Base-by-base conservation (phyloP, 2,329 filamentous ascomycete genomes). In the Nigrospora sphaerica region DNA sequence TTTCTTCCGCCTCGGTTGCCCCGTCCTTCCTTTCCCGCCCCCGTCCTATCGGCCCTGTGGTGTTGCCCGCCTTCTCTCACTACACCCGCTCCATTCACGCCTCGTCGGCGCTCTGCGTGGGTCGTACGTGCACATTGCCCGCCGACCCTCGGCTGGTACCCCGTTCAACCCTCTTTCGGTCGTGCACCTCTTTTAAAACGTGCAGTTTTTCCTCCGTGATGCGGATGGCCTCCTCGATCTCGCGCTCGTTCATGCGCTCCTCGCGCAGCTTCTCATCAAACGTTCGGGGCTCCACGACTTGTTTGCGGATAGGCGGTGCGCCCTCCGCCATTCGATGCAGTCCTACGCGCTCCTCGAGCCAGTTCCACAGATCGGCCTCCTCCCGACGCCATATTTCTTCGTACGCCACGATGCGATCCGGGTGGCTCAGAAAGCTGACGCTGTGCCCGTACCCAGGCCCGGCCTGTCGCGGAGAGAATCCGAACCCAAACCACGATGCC, bases 381-480 rank as follows among this genome's bases (percentile, higher is more conserved):
- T 96, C 89, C 36, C 81, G 74, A 33, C 82, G 77, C 91, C 92
- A 98, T 60, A 97, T 86, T 66, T 95, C 88, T 55, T 97, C 91
- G 62, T 96, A 97, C 0, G 88, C 89, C 2, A 85, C 82, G 14
- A 90, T 69, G 6, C 90, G 80, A 46, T 91, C 82, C 0, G 86
- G 77, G 23, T 69, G 69, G 57, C 63, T 56, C 52, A 69, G 52
- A 57, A 67, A 71, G 3, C 64, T 64, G 47, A 71, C 54, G 6
- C 66, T 65, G 38, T 62, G 64, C 9, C 66, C 65, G 47, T 65
- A 71, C 2, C 62, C 59, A 31, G 62, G 53, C 17, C 65, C 58
- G 39, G 60, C 61, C 45, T 62, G 62, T 52, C 66, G 63, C 12
- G 67, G 65, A 12, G 63, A 68, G 44, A 72, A 69, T 1, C 80